Percentiles rank a stretch among this genome's conserved stretches.
Evolutionary conservation across 192 early-diverging fungal genomes (phyloP).

Genomic region (Glomus cerebriforme): DNA sequence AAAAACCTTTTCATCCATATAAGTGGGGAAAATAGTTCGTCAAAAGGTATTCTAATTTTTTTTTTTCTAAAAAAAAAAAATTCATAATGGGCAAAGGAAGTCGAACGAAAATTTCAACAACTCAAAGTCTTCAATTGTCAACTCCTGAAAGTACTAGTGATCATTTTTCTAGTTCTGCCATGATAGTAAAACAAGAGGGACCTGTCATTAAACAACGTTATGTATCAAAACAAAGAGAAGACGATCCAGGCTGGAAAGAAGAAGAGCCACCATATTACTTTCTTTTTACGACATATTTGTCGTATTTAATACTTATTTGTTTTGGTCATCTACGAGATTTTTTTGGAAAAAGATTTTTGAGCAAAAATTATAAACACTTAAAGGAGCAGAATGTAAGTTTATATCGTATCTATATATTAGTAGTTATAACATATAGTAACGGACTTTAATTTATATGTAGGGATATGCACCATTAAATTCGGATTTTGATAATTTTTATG

Average conservation of each 20-base stretch:
- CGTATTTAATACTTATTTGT: conserved; percentile 90
- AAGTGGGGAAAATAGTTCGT: no score
- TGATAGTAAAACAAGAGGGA: not conserved
- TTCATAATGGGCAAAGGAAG: conserved; percentile 30
- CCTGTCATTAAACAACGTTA: conserved; percentile 3
- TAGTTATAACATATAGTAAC: not conserved
- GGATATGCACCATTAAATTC: conserved; percentile 92
- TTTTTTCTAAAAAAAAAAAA: no score
- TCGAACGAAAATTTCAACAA: not conserved
- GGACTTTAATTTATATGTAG: conserved; percentile 37
- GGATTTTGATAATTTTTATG: conserved; percentile 97
- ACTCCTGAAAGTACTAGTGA: not conserved
- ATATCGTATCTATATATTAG: no score
- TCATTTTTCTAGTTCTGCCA: not conserved
- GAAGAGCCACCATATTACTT: conserved; percentile 80
- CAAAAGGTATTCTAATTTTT: no score
- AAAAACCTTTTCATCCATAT: no score
- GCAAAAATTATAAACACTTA: conserved; percentile 72
- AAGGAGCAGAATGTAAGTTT: conserved; percentile 64
- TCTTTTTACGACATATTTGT: conserved; percentile 93
- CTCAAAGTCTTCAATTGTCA: not conserved
- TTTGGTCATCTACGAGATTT: conserved; percentile 94
- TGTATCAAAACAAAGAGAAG: conserved; percentile 21
- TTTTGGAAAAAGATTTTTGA: conserved; percentile 78
- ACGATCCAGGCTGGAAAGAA: conserved; percentile 40